Evolutionary conservation across 805 yeast species (phyloP).

Genomic region (Barnettozyma siamensis): DNA sequence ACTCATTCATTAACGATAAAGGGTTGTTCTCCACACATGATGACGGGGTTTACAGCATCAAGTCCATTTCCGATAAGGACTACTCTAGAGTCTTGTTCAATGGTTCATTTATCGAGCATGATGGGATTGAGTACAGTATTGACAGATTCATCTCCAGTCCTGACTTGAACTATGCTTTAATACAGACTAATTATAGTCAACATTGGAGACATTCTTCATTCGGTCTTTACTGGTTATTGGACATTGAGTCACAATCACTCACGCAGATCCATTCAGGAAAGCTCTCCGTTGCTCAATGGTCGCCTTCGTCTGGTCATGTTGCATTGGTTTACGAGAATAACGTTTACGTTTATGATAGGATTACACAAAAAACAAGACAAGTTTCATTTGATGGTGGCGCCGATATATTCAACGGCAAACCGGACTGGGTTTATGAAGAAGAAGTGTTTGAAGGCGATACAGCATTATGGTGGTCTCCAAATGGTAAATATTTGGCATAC

Average conservation of each 20-base stretch:
- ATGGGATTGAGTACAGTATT: conserved; percentile 38
- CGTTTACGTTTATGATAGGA: conserved; percentile 48
- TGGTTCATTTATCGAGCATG: conserved; percentile 39
- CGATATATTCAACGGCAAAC: conserved; percentile 75
- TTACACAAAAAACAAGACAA: conserved; percentile 23
- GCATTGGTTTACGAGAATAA: conserved; percentile 68
- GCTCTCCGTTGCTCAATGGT: conserved; percentile 55
- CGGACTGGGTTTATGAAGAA: conserved; percentile 95
- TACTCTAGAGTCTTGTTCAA: conserved; percentile 44
- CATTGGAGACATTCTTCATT: conserved; percentile 51
- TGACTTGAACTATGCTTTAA: conserved; percentile 49
- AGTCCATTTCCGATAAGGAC: conserved; percentile 38
- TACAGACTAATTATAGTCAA: conserved; percentile 55
- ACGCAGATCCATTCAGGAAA: conserved; percentile 25
- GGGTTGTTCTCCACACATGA: conserved; percentile 60
- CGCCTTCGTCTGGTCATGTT: conserved; percentile 62
- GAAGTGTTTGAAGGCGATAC: conserved; percentile 69
- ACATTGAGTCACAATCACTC: conserved; percentile 25
- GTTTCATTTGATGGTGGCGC: conserved; percentile 69
- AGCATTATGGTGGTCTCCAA: conserved; percentile 86
- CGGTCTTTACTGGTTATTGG: conserved; percentile 39
- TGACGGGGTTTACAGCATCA: conserved; percentile 46
- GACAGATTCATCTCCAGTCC: conserved; percentile 61
- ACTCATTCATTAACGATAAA: conserved; percentile 45
- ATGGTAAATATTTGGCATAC: conserved; percentile 58